phyloP scores from a whole-genome alignment of 129 eudicot genomes.

The Pseudognaphalium luteoalbum region DNA sequence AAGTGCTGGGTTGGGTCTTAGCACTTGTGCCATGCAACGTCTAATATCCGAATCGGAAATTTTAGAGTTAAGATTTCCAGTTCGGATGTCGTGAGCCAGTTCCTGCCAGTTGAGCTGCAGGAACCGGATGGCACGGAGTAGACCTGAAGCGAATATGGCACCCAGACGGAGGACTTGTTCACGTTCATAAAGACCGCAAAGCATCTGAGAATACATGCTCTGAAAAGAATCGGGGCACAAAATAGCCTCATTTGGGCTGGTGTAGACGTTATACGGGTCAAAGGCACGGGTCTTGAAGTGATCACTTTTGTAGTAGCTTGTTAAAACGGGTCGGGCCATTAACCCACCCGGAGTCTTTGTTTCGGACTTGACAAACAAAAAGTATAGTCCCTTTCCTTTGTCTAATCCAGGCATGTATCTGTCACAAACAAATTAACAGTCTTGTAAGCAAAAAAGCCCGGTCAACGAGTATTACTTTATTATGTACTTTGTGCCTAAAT shows the following conservation, averaged over 20 bases:
- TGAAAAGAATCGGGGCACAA: conserved; percentile 91
- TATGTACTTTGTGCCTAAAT: background rate
- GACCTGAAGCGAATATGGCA: conserved; percentile 92
- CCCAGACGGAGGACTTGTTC: conserved; percentile 84
- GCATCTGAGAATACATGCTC: conserved; percentile 92
- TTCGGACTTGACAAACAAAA: conserved; percentile 84
- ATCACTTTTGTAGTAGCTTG: conserved; percentile 91
- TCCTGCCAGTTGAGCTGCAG: conserved; percentile 88
- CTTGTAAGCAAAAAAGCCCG: conserved; percentile 16
- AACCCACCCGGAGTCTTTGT: conserved; percentile 93
- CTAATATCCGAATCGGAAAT: conserved; percentile 52
- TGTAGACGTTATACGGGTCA: conserved; percentile 87
- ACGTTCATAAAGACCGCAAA: conserved; percentile 86
- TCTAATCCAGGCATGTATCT: conserved; percentile 86
- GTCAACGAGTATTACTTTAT: background rate
- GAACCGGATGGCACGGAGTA: conserved; percentile 95
- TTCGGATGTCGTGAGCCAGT: conserved; percentile 65
- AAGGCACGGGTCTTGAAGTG: conserved; percentile 90
- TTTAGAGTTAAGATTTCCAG: conserved; percentile 59
- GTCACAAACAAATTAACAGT: conserved; percentile 26
- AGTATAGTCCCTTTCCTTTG: conserved; percentile 91
- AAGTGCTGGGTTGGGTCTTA: conserved; percentile 54
- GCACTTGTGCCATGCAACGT: conserved; percentile 44
- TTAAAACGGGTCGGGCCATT: conserved; percentile 87
- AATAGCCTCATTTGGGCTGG: conserved; percentile 91